phyloP scores from a whole-genome alignment of 352 stramenopile genomes.

The Phytophthora europaea region DNA sequence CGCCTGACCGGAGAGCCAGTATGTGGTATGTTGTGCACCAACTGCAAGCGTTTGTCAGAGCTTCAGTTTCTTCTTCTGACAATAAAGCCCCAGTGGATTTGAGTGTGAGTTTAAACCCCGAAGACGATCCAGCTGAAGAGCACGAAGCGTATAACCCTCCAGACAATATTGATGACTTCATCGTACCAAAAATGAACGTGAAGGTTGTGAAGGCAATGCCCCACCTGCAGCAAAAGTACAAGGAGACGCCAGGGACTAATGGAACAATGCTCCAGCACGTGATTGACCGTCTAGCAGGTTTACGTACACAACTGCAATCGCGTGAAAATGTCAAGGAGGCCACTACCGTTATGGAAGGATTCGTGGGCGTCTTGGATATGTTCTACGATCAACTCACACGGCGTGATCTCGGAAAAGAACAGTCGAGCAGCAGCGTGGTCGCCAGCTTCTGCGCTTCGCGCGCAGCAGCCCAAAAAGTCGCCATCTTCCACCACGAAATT shows the following conservation, averaged over 20 bases:
- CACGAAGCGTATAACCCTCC: constrained; percentile 18
- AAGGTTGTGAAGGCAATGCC: constrained; percentile 34
- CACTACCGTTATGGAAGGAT: constrained; percentile 25
- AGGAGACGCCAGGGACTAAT: constrained; percentile 8
- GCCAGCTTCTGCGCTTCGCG: constrained; percentile 33
- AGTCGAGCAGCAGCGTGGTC: constrained; percentile 20
- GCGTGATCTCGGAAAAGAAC: constrained; percentile 26
- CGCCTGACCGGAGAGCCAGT: constrained; percentile 15
- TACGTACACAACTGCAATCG: constrained; percentile 22
- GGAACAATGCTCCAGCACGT: constrained; percentile 25
- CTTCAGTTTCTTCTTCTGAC: constrained; percentile 4
- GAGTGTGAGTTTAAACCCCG: constrained; percentile 26
- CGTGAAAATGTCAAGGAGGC: constrained; percentile 18
- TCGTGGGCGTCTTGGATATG: constrained; percentile 26
- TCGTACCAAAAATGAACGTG: constrained; percentile 34
- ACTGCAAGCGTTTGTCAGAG: constrained; percentile 27
- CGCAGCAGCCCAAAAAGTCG: constrained; percentile 24
- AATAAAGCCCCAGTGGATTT: constrained; percentile 30
- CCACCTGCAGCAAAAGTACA: constrained; percentile 12
- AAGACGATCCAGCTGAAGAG: constrained; percentile 25
- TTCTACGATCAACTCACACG: constrained; percentile 31
- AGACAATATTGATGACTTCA: constrained; percentile 33
- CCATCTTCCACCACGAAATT: constrained; percentile 38
- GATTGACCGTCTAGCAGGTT: constrained; percentile 19
- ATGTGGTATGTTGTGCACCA: constrained; percentile 48